phyloP scores from a whole-genome alignment of 78 protist genomes.

The Dictyostelium brefeldianum region DNA sequence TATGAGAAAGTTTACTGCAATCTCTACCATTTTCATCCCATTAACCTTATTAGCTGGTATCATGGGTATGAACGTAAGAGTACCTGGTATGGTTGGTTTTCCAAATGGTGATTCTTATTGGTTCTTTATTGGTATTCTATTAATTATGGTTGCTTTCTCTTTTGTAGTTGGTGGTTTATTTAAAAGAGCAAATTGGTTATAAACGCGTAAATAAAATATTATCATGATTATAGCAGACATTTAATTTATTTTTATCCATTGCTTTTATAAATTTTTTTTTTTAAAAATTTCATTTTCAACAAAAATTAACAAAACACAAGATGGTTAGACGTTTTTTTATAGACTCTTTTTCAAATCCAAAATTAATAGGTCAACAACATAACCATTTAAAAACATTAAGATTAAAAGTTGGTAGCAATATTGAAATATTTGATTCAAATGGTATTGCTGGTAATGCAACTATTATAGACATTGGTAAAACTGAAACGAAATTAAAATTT shows the following conservation, averaged over 20 bases:
- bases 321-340: no score
- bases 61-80: constrained; percentile 74
- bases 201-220: background rate
- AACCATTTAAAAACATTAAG: constrained; percentile 41
- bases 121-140: constrained; percentile 49
- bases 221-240: no score
- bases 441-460: background rate
- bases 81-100: constrained; percentile 67
- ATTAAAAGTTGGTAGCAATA: constrained; percentile 26
- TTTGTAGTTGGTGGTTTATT: constrained; percentile 36
- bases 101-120: constrained; percentile 42
- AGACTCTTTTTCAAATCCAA: no score
- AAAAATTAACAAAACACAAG: no score
- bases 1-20: constrained; percentile 79
- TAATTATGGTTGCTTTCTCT: constrained; percentile 34
- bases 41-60: constrained; percentile 56
- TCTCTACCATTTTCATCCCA: constrained; percentile 72
- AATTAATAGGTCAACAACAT: constrained; percentile 36
- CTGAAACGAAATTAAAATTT: background rate
- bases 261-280: no score
- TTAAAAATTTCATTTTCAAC: no score
- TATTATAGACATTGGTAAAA: background rate
- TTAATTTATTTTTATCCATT: no score
- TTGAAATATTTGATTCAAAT: constrained; percentile 50
- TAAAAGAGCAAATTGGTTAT: constrained; percentile 70